phyloP scores from a whole-genome alignment of 192 early-diverging fungal genomes.

The Geosiphon pyriformis region DNA sequence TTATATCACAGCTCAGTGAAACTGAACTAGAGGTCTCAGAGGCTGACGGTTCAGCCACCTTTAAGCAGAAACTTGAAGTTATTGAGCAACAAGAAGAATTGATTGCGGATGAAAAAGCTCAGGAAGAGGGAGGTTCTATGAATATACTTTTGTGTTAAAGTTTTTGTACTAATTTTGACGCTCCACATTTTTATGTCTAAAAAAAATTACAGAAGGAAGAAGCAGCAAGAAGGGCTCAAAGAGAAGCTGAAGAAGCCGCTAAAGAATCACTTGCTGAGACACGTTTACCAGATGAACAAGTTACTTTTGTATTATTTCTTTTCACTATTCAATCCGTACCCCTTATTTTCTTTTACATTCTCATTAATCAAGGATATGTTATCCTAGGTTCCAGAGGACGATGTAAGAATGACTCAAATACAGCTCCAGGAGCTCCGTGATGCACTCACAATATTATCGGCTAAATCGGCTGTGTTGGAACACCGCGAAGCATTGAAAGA shows the following conservation, averaged over 20 bases:
- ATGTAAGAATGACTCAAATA: slow-evolving; percentile 48
- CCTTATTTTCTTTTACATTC: not conserved
- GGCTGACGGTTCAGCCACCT: slow-evolving; percentile 81
- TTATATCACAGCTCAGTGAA: slow-evolving; percentile 51
- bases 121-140: slow-evolving; percentile 68
- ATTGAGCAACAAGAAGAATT: slow-evolving; percentile 95
- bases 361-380: not conserved
- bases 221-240: slow-evolving; percentile 49
- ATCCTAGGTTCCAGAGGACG: slow-evolving; percentile 25
- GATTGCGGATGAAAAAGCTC: slow-evolving; percentile 89
- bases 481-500: slow-evolving; percentile 59
- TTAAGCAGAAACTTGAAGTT: slow-evolving; percentile 90
- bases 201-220: slow-evolving; percentile 57
- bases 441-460: slow-evolving; percentile 49
- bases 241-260: slow-evolving; percentile 52
- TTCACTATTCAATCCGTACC: not conserved
- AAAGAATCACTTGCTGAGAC: slow-evolving; percentile 20
- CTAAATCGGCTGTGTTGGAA: slow-evolving; percentile 53
- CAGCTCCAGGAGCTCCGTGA: slow-evolving; percentile 54
- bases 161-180: too few species aligned
- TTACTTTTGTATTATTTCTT: not conserved
- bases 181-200: not conserved
- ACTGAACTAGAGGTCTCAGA: slow-evolving; percentile 85
- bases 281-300: slow-evolving; percentile 11
- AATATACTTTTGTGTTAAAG: not conserved